Conservation (phyloP, 1,284 basidiomycete species). For the Calocybe gambosa region DNA sequence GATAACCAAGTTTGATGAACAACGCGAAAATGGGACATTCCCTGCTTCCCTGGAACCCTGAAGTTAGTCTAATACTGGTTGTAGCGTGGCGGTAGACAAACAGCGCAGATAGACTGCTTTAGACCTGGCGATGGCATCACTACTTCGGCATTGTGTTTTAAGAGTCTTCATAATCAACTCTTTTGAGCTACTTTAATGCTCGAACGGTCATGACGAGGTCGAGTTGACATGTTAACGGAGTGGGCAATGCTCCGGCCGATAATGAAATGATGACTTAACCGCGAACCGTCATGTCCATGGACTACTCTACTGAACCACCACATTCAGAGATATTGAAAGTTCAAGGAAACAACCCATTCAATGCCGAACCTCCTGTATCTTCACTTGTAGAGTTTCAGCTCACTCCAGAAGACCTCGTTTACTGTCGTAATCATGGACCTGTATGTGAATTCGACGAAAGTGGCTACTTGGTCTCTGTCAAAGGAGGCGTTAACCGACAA, state of each 20-base stretch:
- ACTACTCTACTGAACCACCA: constrained; percentile 36
- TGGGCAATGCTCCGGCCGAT: constrained; percentile 12
- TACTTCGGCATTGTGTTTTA: too few relatives aligned
- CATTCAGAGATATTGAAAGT: constrained; percentile 43
- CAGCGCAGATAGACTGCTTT: background rate
- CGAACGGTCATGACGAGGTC: too few relatives aligned
- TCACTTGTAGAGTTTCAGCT: constrained; percentile 46
- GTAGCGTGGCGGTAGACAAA: too few relatives aligned
- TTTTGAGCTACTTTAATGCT: too few relatives aligned
- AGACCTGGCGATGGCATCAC: background rate
- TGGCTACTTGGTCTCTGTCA: constrained; percentile 36
- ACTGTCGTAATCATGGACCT: constrained; percentile 56
- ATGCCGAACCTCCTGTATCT: constrained; percentile 49
- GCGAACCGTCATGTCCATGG: constrained; percentile 26
- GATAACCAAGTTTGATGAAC: constrained; percentile 87
- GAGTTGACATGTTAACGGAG: background rate
- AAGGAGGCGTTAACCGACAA: constrained; percentile 29
- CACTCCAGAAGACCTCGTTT: constrained; percentile 55
- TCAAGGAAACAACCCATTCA: constrained; percentile 45
- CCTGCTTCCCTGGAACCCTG: constrained; percentile 76
- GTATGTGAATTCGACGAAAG: constrained; percentile 46
- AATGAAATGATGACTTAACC: background rate
- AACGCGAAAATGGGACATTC: constrained; percentile 89
- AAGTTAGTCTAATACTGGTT: too few relatives aligned
- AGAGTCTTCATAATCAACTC: too few relatives aligned